Conservation (phyloP, 2,329 filamentous ascomycete genomes). For the Lithohypha guttulata region DNA sequence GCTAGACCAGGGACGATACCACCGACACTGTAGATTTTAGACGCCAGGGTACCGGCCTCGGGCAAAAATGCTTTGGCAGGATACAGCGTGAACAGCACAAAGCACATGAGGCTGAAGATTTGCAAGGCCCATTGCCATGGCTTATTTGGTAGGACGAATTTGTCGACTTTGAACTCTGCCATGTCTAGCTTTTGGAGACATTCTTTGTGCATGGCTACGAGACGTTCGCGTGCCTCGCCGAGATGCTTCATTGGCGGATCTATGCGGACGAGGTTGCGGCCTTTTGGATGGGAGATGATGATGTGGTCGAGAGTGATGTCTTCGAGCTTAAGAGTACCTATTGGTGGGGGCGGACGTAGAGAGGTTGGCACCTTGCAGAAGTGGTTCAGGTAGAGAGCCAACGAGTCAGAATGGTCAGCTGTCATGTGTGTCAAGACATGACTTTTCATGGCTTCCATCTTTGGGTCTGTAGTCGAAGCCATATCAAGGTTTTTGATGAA, state of each 20-base stretch:
- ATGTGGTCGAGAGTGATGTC: constrained; percentile 57
- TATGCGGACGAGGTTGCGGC: constrained; percentile 48
- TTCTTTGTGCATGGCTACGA: constrained; percentile 62
- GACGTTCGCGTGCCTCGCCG: constrained; percentile 55
- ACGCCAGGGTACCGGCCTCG: constrained; percentile 35
- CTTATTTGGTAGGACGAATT: constrained; percentile 36
- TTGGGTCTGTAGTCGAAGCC: neutral
- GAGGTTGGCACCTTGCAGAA: constrained; percentile 44
- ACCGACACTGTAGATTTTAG: constrained; percentile 38
- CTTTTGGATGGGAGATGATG: constrained; percentile 45
- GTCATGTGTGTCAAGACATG: constrained; percentile 81
- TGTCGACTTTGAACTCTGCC: constrained; percentile 45
- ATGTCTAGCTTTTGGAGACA: constrained; percentile 51
- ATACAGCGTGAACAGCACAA: constrained; percentile 42
- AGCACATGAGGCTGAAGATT: constrained; percentile 31
- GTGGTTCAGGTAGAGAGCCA: constrained; percentile 67
- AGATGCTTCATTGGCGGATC: constrained; percentile 59
- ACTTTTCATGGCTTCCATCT: constrained; percentile 37
- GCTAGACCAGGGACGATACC: constrained; percentile 48
- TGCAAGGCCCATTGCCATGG: constrained; percentile 12
- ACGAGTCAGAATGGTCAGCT: constrained; percentile 62
- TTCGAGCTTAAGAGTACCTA: constrained; percentile 45
- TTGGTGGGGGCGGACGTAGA: constrained; percentile 31
- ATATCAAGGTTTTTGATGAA: neutral
- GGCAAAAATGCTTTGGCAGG: constrained; percentile 43